Percentiles rank a stretch among this genome's conserved stretches.
phyloP scores from a whole-genome alignment of 2,329 filamentous ascomycete genomes.

The Ascochyta pisi region DNA sequence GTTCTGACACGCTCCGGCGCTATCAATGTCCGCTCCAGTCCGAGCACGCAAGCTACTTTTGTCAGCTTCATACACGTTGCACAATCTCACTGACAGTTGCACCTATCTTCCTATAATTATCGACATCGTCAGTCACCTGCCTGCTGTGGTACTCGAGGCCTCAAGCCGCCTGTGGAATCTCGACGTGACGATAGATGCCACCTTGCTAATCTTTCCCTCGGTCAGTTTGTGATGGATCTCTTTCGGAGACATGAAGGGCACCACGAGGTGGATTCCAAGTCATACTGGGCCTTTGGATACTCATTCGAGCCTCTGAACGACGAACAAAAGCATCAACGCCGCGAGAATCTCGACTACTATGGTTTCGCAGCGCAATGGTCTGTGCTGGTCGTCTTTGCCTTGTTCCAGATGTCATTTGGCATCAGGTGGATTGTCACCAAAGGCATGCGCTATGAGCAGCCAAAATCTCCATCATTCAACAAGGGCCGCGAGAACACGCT shows the following conservation, averaged over 20 bases:
- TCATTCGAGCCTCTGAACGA: conserved; percentile 60
- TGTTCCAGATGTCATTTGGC: conserved; percentile 52
- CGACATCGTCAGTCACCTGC: background rate
- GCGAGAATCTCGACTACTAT: conserved; percentile 61
- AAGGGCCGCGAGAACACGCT: conserved; percentile 33
- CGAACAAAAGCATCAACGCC: conserved; percentile 58
- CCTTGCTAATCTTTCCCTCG: conserved; percentile 1
- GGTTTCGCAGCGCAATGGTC: conserved; percentile 64
- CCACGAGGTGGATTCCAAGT: conserved; percentile 32
- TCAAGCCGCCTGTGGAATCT: background rate
- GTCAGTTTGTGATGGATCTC: conserved; percentile 22
- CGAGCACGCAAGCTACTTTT: conserved; percentile 14
- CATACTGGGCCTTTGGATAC: conserved; percentile 53
- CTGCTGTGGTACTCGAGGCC: background rate
- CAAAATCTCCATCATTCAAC: conserved; percentile 53
- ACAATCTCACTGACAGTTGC: conserved; percentile 5
- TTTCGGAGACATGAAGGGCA: conserved; percentile 33
- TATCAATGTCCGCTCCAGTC: conserved; percentile 15
- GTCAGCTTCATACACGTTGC: conserved; percentile 21
- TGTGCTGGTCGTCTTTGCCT: conserved; percentile 54
- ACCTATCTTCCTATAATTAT: conserved; percentile 6
- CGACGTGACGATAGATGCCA: conserved; percentile 1
- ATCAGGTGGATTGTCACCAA: conserved; percentile 40
- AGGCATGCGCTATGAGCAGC: conserved; percentile 41
- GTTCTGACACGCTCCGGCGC: conserved; percentile 23